Base-by-base conservation (phyloP, 2,329 filamentous ascomycete species). In the Penicillium corylophilum region DNA sequence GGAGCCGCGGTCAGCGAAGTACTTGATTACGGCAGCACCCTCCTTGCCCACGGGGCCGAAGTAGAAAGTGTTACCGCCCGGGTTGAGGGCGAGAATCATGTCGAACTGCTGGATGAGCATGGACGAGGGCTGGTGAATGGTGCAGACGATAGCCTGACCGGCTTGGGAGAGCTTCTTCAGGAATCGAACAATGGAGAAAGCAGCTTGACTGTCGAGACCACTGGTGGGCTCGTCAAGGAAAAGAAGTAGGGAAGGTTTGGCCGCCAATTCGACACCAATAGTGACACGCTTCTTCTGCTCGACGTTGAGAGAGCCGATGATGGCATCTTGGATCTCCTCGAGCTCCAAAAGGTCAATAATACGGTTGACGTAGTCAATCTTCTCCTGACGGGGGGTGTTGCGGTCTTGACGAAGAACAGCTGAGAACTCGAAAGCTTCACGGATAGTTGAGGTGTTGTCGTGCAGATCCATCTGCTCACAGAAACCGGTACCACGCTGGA, bases 191-290 rank as follows among this genome's bases (percentile, higher is more conserved):
- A 89, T 88, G 0, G 81, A 85, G 68, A 79, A 87, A 0, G 87
- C 85, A 1, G 82, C 83, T 59, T 89, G 86, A 13, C 80, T 84
- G 68, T 90, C 86, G 3, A 90, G 77, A 52, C 86, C 86, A 54
- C 80, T 84, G 0, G 87, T 89, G 0, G 87, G 87, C 63, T 90
- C 87, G 60, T 89, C 87, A 16, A 89, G 72, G 74, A 89, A 89
- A 7, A 89, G 75, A 2, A 89, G 74, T 0, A 89, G 75, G 36
- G 78, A 82, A 0, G 86, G 86, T 63, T 87, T 84, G 2, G 87
- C 86, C 6, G 85, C 86, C 9, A 90, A 74, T 64, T 90, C 87
- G 2, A 89, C 87, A 52, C 85, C 87, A 48, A 90, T 89, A 0
- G 87, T 89, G 2, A 89, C 74, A 49, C 86, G 78, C 71, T 90